Conservation (phyloP, 495 filamentous ascomycete genomes). For the Durotheca rogersii region DNA sequence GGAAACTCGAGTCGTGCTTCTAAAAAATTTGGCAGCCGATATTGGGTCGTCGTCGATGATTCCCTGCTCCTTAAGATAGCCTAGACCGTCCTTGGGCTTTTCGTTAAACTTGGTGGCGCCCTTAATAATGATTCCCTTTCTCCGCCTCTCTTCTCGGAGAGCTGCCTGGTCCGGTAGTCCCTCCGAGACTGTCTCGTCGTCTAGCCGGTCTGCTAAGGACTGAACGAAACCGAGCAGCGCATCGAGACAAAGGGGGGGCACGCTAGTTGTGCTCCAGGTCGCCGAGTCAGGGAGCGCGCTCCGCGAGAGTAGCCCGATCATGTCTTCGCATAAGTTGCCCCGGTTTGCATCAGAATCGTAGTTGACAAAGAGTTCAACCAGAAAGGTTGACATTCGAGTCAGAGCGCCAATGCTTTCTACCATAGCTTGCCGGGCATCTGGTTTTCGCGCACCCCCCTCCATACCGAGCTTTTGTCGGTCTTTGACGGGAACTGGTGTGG, state of each 20-base stretch:
- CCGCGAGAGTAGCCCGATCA: conserved; percentile 86
- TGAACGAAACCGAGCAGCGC: conserved; percentile 87
- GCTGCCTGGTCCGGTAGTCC: conserved; percentile 64
- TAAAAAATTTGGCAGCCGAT: conserved; percentile 76
- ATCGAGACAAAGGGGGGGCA: conserved; percentile 92
- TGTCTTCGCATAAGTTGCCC: conserved; percentile 89
- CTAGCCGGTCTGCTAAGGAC: conserved; percentile 82
- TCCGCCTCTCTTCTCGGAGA: conserved; percentile 67
- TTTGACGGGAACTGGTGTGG: conserved; percentile 90
- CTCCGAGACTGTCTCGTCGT: conserved; percentile 63
- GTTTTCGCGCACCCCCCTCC: conserved; percentile 87
- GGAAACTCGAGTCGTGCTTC: conserved; percentile 80
- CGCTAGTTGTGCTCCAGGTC: conserved; percentile 98
- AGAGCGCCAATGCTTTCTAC: conserved; percentile 93
- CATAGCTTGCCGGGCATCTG: conserved; percentile 96
- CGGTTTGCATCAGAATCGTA: conserved; percentile 97
- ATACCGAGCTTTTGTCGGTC: conserved; percentile 91
- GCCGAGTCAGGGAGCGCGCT: conserved; percentile 97
- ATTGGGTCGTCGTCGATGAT: conserved; percentile 77
- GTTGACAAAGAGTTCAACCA: conserved; percentile 95
- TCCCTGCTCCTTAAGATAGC: conserved; percentile 77
- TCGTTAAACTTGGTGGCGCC: conserved; percentile 95
- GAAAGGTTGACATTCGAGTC: conserved; percentile 86
- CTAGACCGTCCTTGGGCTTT: conserved; percentile 84
- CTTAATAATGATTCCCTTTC: conserved; percentile 84